Percentiles rank a stretch among this genome's conserved stretches.
These are phyloP conservation scores for Leccinum huronense DNA, from an alignment of 1,284 basidiomycete genomes.

Conservation along the genomic window DNA sequence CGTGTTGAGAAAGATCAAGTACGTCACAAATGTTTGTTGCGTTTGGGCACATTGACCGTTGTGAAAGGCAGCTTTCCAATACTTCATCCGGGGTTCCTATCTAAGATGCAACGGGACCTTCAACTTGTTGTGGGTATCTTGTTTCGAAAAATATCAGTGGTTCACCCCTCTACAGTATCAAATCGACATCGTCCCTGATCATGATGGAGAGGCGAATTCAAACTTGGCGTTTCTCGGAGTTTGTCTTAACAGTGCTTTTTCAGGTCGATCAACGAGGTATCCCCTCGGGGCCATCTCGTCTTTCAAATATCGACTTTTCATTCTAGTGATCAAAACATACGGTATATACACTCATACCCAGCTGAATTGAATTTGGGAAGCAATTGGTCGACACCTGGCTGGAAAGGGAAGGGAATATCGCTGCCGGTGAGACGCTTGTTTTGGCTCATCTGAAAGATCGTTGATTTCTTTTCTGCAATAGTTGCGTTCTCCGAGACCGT, in stretches of 20 bases:
- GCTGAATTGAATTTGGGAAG: constrained; percentile 58
- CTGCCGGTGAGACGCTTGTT: constrained; percentile 36
- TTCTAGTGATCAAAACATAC: constrained; percentile 54
- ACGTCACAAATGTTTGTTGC: constrained; percentile 9
- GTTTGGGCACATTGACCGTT: constrained; percentile 4
- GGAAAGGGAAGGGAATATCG: constrained; percentile 56
- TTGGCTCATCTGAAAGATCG: neutral
- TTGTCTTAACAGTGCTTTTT: constrained; percentile 1
- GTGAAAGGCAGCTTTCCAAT: constrained; percentile 56
- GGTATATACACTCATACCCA: constrained; percentile 64
- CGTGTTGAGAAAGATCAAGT: constrained; percentile 62
- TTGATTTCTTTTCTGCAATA: constrained; percentile 21
- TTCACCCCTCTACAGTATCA: constrained; percentile 50
- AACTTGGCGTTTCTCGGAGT: neutral
- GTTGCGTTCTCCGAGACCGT: constrained; percentile 45
- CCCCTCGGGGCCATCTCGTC: neutral
- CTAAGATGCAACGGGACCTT: constrained; percentile 62
- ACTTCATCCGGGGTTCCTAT: constrained; percentile 59
- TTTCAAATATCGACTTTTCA: neutral
- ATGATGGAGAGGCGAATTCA: constrained; percentile 45
- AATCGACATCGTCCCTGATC: constrained; percentile 56
- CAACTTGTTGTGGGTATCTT: constrained; percentile 53
- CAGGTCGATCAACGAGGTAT: constrained; percentile 58
- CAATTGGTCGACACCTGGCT: constrained; percentile 44
- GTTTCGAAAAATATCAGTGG: too few relatives aligned